Percentiles rank a stretch among this genome's conserved stretches.
phyloP scores from a whole-genome alignment of 306 rosid species.

The Dalbergia cultrata region DNA sequence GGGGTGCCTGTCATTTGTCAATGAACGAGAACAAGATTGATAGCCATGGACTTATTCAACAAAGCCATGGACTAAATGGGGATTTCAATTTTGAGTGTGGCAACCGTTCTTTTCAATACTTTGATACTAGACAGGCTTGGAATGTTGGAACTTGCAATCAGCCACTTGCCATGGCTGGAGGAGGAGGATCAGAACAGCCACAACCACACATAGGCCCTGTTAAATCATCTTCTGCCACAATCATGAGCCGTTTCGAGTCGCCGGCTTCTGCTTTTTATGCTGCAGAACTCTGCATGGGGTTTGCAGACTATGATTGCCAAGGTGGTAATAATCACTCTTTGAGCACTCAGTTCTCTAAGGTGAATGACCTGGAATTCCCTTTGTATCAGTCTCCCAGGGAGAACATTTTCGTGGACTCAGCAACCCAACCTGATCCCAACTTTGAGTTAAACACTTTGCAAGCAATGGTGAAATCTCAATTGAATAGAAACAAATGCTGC shows the following conservation, averaged over 20 bases:
- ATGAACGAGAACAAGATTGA: constrained; percentile 67
- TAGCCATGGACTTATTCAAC: constrained; percentile 51
- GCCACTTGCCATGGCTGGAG: constrained; percentile 55
- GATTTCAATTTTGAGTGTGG: constrained; percentile 54
- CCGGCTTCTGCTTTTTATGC: constrained; percentile 81
- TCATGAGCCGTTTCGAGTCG: constrained; percentile 71
- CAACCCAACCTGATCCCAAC: constrained; percentile 50
- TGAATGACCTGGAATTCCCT: constrained; percentile 59
- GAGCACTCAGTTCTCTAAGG: constrained; percentile 47
- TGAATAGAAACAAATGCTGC: constrained; percentile 40
- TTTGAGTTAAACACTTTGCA: constrained; percentile 70
- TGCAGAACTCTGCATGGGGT: constrained; percentile 81
- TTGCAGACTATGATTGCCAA: constrained; percentile 60
- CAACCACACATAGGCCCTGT: constrained; percentile 34
- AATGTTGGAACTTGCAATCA: constrained; percentile 57
- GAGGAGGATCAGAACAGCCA: constrained; percentile 42
- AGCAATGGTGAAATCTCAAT: constrained; percentile 65
- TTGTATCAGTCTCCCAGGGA: constrained; percentile 57
- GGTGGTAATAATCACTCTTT: constrained; percentile 49
- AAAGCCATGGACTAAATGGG: constrained; percentile 52
- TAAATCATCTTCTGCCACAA: constrained; percentile 56
- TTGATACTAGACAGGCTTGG: constrained; percentile 55
- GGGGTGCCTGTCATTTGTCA: constrained; percentile 29
- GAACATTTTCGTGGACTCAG: constrained; percentile 47
- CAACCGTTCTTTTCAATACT: constrained; percentile 42